phyloP scores from a whole-genome alignment of 176 grass and related monocot genomes.

The Musa schizocarpa region DNA sequence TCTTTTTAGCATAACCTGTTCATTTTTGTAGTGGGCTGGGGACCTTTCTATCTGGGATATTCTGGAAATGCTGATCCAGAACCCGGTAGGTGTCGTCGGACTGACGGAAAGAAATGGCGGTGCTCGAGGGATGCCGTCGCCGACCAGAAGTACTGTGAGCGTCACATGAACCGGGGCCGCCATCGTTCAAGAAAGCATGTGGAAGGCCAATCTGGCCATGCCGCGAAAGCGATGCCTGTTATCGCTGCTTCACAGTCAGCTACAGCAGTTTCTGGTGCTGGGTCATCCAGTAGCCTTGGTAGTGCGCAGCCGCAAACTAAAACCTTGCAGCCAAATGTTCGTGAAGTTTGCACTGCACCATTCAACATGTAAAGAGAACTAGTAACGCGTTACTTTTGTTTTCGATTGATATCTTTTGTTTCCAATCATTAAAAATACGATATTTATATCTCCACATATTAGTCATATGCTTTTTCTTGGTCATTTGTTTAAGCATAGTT shows the following conservation, averaged over 20 bases:
- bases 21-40: slow-evolving; percentile 66
- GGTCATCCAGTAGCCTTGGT: slow-evolving; percentile 24
- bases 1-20: slow-evolving; percentile 23
- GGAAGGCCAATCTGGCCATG: slow-evolving; percentile 90
- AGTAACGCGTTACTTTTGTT: slow-evolving; percentile 2
- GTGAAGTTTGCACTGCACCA: slow-evolving; percentile 20
- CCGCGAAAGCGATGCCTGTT: slow-evolving; percentile 57
- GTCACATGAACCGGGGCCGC: slow-evolving; percentile 97
- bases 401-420: neutral
- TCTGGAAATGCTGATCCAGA: slow-evolving; percentile 70
- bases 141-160: slow-evolving; percentile 99
- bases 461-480: neutral
- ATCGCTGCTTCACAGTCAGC: slow-evolving; percentile 35
- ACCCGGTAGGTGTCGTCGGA: slow-evolving; percentile 87
- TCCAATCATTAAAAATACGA: no score
- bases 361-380: slow-evolving; percentile 35
- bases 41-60: slow-evolving; percentile 78
- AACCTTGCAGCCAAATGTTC: slow-evolving; percentile 16
- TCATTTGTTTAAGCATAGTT: neutral
- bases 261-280: slow-evolving; percentile 23
- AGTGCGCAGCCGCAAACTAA: slow-evolving; percentile 25
- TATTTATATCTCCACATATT: neutral
- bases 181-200: slow-evolving; percentile 99
- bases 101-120: slow-evolving; percentile 99
- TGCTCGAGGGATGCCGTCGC: slow-evolving; percentile 94